Conservation (phyloP, 2,329 filamentous ascomycete species). For the Pseudocercospora macadamiae region DNA sequence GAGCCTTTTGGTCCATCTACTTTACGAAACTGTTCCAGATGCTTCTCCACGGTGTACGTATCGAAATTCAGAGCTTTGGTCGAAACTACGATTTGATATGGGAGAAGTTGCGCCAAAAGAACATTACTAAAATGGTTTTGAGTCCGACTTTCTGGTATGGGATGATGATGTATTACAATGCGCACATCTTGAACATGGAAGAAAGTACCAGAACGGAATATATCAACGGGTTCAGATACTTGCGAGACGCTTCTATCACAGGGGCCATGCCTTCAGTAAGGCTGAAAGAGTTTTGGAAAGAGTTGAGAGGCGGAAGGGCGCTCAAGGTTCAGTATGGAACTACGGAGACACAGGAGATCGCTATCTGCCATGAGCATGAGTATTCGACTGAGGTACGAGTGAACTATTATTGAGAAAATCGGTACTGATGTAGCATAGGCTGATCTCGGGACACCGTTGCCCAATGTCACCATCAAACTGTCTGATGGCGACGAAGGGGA, state of each 20-base stretch:
- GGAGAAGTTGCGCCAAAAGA: slow-evolving; percentile 5
- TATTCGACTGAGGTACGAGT: not conserved
- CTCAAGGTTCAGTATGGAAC: not conserved
- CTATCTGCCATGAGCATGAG: slow-evolving; percentile 1
- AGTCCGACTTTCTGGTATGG: slow-evolving; percentile 8
- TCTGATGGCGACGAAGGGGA: not conserved
- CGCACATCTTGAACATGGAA: not conserved
- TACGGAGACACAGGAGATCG: slow-evolving; percentile 5
- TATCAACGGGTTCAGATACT: not conserved
- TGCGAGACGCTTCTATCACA: not conserved
- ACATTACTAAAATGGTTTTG: not conserved
- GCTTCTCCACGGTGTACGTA: not conserved
- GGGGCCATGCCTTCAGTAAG: slow-evolving; percentile 4
- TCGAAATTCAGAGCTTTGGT: slow-evolving; percentile 7
- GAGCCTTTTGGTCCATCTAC: slow-evolving; percentile 2
- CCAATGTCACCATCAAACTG: slow-evolving; percentile 1
- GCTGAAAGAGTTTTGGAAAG: slow-evolving; percentile 8
- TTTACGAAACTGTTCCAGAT: slow-evolving; percentile 3
- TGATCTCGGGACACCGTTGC: slow-evolving; percentile 1
- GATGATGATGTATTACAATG: slow-evolving; percentile 3
- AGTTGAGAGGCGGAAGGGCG: not conserved
- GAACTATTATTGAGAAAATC: not conserved
- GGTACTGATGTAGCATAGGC: not conserved
- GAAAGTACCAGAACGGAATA: not conserved
- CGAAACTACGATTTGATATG: slow-evolving; percentile 7